These are phyloP conservation scores for Beta corolliflora DNA, from an alignment of 179 eudicot genomes.

Conservation along the genomic window DNA sequence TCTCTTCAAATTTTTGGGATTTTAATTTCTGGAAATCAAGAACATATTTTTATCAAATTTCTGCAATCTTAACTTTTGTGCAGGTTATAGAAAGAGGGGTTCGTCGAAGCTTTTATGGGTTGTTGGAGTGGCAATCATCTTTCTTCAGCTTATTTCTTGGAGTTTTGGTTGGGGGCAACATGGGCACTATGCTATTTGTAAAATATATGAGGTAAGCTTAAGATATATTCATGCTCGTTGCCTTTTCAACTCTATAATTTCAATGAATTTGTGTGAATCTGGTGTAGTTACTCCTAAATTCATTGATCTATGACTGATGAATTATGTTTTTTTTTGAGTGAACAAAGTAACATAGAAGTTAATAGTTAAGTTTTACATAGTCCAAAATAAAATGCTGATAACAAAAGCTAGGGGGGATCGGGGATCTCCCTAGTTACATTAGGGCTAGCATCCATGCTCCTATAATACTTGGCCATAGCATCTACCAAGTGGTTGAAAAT, in stretches of 20 bases:
- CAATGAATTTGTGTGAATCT: too few relatives aligned
- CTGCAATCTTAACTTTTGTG: background rate
- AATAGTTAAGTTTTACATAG: too few relatives aligned
- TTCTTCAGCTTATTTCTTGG: constrained; percentile 45
- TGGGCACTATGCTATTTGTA: constrained; percentile 66
- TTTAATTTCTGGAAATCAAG: background rate
- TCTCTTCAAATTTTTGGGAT: background rate
- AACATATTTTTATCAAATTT: background rate
- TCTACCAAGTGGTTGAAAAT: too few relatives aligned
- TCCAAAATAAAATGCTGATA: too few relatives aligned
- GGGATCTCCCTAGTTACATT: too few relatives aligned
- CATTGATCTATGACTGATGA: too few relatives aligned
- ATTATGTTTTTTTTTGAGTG: too few relatives aligned
- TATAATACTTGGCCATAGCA: too few relatives aligned
- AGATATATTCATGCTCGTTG: background rate
- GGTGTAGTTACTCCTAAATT: too few relatives aligned
- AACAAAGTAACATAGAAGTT: too few relatives aligned
- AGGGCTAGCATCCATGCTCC: too few relatives aligned
- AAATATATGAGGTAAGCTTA: constrained; percentile 67
- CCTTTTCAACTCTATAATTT: background rate
- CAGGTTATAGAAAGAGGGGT: constrained; percentile 34
- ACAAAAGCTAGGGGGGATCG: too few relatives aligned
- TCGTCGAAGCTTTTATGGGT: background rate
- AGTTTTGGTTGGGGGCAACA: constrained; percentile 73
- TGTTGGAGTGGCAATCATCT: background rate